A percentile compares a stretch with the other conserved stretches of the same genome.
Conservation (phyloP, 2,329 filamentous ascomycete species). For the Hortaea sp. region DNA sequence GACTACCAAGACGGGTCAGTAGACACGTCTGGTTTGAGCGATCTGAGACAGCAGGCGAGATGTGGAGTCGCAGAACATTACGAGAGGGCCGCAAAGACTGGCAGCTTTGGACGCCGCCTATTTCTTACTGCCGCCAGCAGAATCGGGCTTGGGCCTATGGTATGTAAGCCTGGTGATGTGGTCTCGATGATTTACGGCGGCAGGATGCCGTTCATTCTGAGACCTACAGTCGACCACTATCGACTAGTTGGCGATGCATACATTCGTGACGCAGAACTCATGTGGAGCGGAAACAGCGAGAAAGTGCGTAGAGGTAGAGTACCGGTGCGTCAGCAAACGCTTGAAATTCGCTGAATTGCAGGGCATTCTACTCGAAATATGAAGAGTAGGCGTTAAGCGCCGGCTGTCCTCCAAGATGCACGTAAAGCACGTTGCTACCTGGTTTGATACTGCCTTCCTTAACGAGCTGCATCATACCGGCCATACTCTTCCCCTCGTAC, state of each 20-base stretch:
- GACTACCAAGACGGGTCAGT: not conserved
- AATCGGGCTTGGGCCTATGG: not conserved
- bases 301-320: not conserved
- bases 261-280: not conserved
- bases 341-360: not conserved
- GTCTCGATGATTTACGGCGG: not conserved
- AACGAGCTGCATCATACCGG: constrained; percentile 61
- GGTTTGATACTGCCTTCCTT: constrained; percentile 50
- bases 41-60: not conserved
- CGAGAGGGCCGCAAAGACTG: not conserved
- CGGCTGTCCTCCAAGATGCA: constrained; percentile 60
- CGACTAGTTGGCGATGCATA: not conserved
- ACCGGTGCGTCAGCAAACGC: not conserved
- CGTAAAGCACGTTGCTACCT: constrained; percentile 57
- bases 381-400: constrained; percentile 55
- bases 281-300: not conserved
- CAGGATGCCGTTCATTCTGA: not conserved
- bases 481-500: constrained; percentile 66
- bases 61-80: not conserved
- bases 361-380: constrained; percentile 11
- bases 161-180: not conserved
- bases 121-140: not conserved
- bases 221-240: not conserved
- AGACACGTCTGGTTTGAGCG: not conserved
- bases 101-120: not conserved